These are phyloP conservation scores for Lentinula detonsa DNA, from an alignment of 768 basidiomycete genomes.

Conservation along the genomic window DNA sequence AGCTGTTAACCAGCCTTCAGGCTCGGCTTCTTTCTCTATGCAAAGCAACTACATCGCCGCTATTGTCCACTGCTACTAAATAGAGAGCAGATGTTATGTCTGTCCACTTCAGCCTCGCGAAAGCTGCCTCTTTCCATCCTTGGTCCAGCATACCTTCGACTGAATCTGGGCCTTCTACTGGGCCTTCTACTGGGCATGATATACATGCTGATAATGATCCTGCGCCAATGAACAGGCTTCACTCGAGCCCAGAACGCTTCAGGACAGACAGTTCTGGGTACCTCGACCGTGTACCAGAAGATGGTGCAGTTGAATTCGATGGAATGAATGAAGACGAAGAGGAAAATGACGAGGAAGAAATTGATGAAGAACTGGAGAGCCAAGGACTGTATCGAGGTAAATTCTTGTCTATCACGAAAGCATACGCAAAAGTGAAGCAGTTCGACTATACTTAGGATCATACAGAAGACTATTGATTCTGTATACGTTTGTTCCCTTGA, in stretches of 20 bases:
- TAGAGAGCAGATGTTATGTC: neutral
- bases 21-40: neutral
- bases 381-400: slow-evolving; percentile 36
- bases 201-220: neutral
- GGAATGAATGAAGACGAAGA: slow-evolving; percentile 24
- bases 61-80: neutral
- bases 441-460: slow-evolving; percentile 40
- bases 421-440: neutral
- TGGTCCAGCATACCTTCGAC: neutral
- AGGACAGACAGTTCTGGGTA: slow-evolving; percentile 14
- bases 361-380: slow-evolving; percentile 26
- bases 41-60: neutral
- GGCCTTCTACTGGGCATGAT: neutral
- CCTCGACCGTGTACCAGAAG: slow-evolving; percentile 33
- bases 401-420: slow-evolving; percentile 7
- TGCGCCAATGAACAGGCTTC: neutral
- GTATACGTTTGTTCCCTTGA: slow-evolving; percentile 56
- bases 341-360: slow-evolving; percentile 27
- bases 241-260: slow-evolving; percentile 27
- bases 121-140: slow-evolving; percentile 1
- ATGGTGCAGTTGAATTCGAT: slow-evolving; percentile 17
- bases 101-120: neutral
- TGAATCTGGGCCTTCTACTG: neutral
- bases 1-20: neutral
- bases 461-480: slow-evolving; percentile 49